Base-by-base conservation (phyloP, 805 yeast species). In the Jamesozyma spencerorum region DNA sequence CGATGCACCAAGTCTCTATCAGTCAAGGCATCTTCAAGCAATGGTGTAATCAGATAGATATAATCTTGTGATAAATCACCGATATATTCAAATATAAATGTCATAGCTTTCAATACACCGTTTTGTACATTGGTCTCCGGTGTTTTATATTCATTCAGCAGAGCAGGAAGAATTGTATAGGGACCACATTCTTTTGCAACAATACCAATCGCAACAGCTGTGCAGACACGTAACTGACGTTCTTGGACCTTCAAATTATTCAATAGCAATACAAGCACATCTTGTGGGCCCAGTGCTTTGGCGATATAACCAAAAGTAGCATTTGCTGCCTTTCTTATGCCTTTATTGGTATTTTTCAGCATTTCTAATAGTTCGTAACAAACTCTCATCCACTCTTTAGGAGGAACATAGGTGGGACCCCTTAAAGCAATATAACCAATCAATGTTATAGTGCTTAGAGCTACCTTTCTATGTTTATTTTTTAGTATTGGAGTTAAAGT, bases 191-290 rank as follows among this genome's bases (percentile, higher is more conserved):
- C 78, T 43, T 88, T 92, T 0, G 97, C 97, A 7, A 92, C 94
- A 50, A 92, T 87, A 29, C 95, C 98, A 48, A 92, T 85, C 0
- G 99, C 99, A 31, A 92, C 97, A 5, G 98, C 96, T 0, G 97
- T 86, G 59, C 96, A 90, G 7, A 92, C 95, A 55, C 99, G 80
- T 32, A 85, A 70, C 63, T 92, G 99, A 55, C 99, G 83, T 57
- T 92, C 97, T 57, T 90, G 97, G 6, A 88, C 94, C 44, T 85
- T 73, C 48, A 92, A 66, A 51, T 90, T 90, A 51, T 84, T 85
- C 42, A 92, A 63, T 29, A 92, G 65, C 42, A 94, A 81, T 1
- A 81, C 88, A 17, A 92, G 62, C 3, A 92, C 94, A 58, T 92
- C 97, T 46, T 85, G 92, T 0, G 99, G 99, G 0, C 99, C 99